Evolutionary conservation across 108 stramenopile genomes (phyloP), one percentile per base, ranked within the genome.

Genomic region (Fragilaria radians): DNA sequence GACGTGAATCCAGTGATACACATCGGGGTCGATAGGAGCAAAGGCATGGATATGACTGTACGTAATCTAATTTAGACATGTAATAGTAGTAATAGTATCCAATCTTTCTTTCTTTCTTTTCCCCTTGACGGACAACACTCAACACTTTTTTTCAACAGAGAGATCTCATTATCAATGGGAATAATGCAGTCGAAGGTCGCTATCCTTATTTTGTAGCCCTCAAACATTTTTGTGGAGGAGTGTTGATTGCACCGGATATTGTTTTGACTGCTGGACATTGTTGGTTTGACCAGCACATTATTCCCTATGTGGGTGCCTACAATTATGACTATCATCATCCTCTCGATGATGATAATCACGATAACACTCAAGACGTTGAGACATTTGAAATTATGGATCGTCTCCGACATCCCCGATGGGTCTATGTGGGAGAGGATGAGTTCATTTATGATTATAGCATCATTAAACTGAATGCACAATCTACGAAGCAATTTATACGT

Each of bases 221-320:
- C 48, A 50, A 25, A 25, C 19, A 60, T 27, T 24, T 28, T 49
- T 49, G 48, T 1, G 59, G 59, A 0, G 59, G 59, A 14, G 27
- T 48, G 11, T 19, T 60, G 14, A 60, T 60, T 26, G 59, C 59
- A 11, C 59, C 59, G 1, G 59, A 60, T n/a, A 60, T 60, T 49
- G 59, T 60, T 49, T 28, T 60, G 46, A 28, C 51, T 9, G 51
- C 22, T 9, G 51, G 19, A 22, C 51, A 52, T 19, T 52, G 51
- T 22, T 19, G 9, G 51, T 18, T 19, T 21, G 51, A n/a, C n/a
- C n/a, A n/a, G n/a, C n/a, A n/a, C n/a, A n/a, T n/a, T n/a, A n/a
- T n/a, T n/a, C n/a, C n/a, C n/a, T n/a, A n/a, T n/a, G n/a, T n/a
- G n/a, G n/a, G n/a, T n/a, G n/a, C n/a, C n/a, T n/a, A n/a, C n/a